Evolutionary conservation across 345 rosid species (phyloP).

Genomic region (Sisymbrium irio): DNA sequence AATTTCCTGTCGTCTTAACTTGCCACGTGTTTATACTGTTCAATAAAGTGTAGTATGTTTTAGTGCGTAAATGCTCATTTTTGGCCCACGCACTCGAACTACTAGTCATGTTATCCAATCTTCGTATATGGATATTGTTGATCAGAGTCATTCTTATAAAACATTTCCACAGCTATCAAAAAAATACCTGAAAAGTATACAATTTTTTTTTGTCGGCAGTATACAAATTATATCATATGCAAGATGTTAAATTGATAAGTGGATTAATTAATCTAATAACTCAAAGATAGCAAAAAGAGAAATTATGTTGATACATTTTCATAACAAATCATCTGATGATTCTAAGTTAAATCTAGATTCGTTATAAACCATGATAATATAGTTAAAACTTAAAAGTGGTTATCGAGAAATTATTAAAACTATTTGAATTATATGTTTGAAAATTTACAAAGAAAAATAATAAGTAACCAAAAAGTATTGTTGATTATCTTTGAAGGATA

Average conservation of each 20-base stretch:
- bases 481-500: not conserved
- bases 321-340: not conserved
- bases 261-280: not conserved
- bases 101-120: not conserved
- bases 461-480: not conserved
- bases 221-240: not conserved
- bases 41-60: not conserved
- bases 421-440: not conserved
- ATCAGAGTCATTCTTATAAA: not conserved
- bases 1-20: not conserved
- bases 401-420: not conserved
- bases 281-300: not conserved
- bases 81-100: not conserved
- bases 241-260: not conserved
- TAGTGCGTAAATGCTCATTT: not conserved
- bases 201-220: too few species aligned
- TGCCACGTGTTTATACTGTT: constrained; percentile 1
- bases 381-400: not conserved
- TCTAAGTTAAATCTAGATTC: not conserved
- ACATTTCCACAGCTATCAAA: not conserved
- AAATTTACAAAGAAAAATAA: not conserved
- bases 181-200: not conserved
- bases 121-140: not conserved
- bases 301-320: not conserved
- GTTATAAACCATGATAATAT: not conserved